Base-by-base conservation (phyloP, 306 rosid genomes). In the Trichosanthes truncata region DNA sequence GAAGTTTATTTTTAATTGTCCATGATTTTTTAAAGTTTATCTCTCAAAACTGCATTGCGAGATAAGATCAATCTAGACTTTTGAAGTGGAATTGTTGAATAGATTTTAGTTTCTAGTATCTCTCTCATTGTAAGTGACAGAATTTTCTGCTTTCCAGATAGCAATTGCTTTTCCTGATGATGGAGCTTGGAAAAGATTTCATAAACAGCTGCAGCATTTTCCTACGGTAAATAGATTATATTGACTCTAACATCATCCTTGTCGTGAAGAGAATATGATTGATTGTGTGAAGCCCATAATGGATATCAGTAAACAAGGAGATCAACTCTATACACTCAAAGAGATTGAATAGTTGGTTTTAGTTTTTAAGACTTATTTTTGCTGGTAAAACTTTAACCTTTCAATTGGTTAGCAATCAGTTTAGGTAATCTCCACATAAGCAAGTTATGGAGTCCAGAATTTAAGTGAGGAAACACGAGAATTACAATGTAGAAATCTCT, bases 141-240 rank as follows among this genome's bases (percentile, higher is more conserved):
- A 81, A 56, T 68, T 52, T 55, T 53, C 60, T 51, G 40, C 76
- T 48, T 56, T 76, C 57, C 90, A 95, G 99, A 88, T 95, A 81
- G 80, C 99, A 60, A 85, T 95, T 84, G 93, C 96, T 77, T 95
- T 95, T 90, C 99, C 99, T 12, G 99, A 95, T 80, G 99, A 95
- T 78, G 99, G 99, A 68, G 97, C 99, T 21, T 95, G 97, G 97
- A 95, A 95, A 85, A 87, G 99, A 86, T 95, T 95, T 86, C 94
- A 95, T 82, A 93, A 85, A 81, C 97, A 89, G 87, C 90, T 95
- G 41, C 97, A 93, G 82, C 97, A 95, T 88, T 95, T 93, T 82
- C 99, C 99, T 33, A 95, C 84, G 89, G 99, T 95, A 91, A 65
- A 77, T 65, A 8, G 23, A 48, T 11, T 56, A 14, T 80, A 13